Evolutionary conservation across 1,284 basidiomycete genomes (phyloP), one percentile per base, ranked within the genome.

Genomic region (Apiotrichum laibachii): DNA sequence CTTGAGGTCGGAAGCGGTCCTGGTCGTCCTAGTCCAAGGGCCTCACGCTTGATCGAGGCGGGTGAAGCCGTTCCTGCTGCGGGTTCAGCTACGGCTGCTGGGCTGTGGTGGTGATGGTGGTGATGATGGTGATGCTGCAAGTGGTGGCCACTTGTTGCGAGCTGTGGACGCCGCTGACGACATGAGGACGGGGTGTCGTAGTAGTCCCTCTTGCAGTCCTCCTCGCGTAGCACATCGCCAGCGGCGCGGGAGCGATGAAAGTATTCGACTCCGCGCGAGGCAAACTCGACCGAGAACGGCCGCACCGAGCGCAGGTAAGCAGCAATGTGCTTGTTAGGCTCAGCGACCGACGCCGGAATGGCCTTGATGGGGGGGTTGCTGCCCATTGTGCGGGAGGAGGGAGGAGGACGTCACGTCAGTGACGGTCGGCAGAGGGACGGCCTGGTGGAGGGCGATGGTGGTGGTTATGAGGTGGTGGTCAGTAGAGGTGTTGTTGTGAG

Each of bases 211-310:
- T 55, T 31, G 46, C 50, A 53, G 5, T 55, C 66, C 21, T 67
- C 66, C 34, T 67, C 67, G 13, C 67, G 69, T 13, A 77, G 62
- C 48, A 76, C 73, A 55, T 75, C 72, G 40, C 53, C 53, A 11
- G 56, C 62, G 0, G 62, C 59, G 39, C 73, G 70, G 37, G 68
- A 69, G 18, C 77, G 75, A 6, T 75, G 69, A 56, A 75, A 78
- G 53, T 67, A 68, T 2, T 75, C 69, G 53, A 72, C 63, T 18
- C 62, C 62, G 12, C 49, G 34, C 19, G 21, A 12, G 2, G 53
- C 44, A 40, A 58, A 57, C 47, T 58, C 53, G 11, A 13, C 16
- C 6, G 34, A 35, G 47, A 56, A 56, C 10, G 60, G 60, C 1
- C 46, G 53, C 9, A 50, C 22, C 2, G 53, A 45, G 15, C 45